These are phyloP conservation scores for Moelleriella libera DNA, from an alignment of 2,329 filamentous ascomycete species.

Conservation along the genomic window DNA sequence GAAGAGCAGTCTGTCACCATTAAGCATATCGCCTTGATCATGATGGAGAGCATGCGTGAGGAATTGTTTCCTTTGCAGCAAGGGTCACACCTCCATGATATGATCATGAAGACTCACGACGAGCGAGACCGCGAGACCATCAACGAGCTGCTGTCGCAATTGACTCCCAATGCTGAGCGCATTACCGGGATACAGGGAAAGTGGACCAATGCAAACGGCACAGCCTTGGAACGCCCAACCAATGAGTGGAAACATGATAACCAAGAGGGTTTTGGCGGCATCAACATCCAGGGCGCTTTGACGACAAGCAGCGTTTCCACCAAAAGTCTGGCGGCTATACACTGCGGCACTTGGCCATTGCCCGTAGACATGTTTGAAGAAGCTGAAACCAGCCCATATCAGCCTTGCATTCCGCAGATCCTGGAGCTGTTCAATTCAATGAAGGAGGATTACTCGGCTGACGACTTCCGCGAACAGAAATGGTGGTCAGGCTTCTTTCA, in stretches of 20 bases:
- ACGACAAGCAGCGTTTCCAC: conserved; percentile 27
- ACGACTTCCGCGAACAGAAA: conserved; percentile 10
- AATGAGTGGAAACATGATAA: conserved; percentile 7
- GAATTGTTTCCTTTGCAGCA: conserved; percentile 28
- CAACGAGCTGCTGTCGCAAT: conserved; percentile 9
- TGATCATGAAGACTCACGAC: conserved; percentile 18
- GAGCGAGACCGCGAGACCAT: conserved; percentile 10
- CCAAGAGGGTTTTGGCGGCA: conserved; percentile 18
- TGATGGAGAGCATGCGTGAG: conserved; percentile 28
- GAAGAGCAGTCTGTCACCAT: conserved; percentile 18
- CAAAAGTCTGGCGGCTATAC: conserved; percentile 24
- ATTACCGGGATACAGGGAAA: conserved; percentile 9
- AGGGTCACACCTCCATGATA: conserved; percentile 20
- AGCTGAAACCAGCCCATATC: conserved; percentile 26
- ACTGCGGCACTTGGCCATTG: conserved; percentile 26
- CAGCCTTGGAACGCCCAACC: conserved; percentile 1
- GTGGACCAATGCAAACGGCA: conserved; percentile 6
- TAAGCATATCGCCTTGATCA: conserved; percentile 24
- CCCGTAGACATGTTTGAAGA: conserved; percentile 26
- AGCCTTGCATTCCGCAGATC: conserved; percentile 26
- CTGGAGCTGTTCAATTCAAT: conserved; percentile 16
- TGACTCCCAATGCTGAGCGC: conserved; percentile 11
- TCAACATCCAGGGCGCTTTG: conserved; percentile 22
- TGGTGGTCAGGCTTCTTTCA: conserved; percentile 18
- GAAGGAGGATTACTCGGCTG: conserved; percentile 3